Evolutionary conservation across 331 rosid species (phyloP).

Genomic region (Saraca asoca): DNA sequence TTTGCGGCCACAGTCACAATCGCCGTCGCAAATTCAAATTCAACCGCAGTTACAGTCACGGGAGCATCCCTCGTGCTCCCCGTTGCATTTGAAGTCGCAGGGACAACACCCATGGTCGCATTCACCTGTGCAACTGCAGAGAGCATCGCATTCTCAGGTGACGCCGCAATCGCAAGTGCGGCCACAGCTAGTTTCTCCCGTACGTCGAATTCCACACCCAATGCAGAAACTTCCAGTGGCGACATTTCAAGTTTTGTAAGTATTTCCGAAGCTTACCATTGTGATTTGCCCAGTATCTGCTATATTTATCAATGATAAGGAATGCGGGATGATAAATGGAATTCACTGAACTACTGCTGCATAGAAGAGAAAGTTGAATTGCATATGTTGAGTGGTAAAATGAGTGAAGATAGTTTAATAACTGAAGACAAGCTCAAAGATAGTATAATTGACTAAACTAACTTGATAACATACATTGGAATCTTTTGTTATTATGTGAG

Average conservation of each 20-base stretch:
- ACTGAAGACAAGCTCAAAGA: background rate
- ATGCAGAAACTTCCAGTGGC: constrained; percentile 46
- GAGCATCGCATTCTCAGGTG: constrained; percentile 29
- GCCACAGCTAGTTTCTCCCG: constrained; percentile 37
- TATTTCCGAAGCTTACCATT: constrained; percentile 1
- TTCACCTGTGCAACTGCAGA: constrained; percentile 28
- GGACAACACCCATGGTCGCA: constrained; percentile 32
- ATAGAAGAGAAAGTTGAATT: constrained; percentile 2
- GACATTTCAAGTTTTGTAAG: constrained; percentile 47
- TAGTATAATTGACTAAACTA: background rate
- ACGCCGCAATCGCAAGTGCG: constrained; percentile 27
- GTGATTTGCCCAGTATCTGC: background rate
- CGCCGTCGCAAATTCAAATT: constrained; percentile 9
- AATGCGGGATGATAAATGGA: too few relatives aligned
- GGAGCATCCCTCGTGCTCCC: background rate
- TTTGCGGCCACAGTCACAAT: constrained; percentile 11
- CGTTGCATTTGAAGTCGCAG: constrained; percentile 28
- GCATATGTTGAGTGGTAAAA: constrained; percentile 7
- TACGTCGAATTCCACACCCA: constrained; percentile 45
- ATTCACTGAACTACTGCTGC: too few relatives aligned
- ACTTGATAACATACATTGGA: constrained; percentile 6
- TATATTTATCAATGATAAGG: too few relatives aligned
- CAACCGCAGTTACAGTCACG: constrained; percentile 12
- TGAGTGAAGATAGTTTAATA: background rate
- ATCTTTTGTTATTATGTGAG: background rate